Evolutionary conservation across 768 basidiomycete genomes (phyloP).

Genomic region (Hygrophoropsis aurantiaca): DNA sequence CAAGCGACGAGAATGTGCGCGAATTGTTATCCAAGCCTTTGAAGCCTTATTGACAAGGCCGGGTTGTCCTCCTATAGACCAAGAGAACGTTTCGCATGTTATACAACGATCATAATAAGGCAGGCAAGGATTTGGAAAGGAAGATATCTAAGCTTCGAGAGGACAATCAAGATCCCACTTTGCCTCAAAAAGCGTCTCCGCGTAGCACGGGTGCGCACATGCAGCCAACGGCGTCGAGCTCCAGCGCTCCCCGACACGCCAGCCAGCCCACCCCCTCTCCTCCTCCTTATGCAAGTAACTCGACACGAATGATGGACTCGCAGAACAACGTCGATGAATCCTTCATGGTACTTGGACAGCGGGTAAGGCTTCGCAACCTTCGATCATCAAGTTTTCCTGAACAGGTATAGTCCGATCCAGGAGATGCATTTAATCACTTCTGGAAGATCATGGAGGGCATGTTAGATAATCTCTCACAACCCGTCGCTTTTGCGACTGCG

Average conservation of each 20-base stretch:
- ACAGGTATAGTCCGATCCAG: conserved; percentile 64
- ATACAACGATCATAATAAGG: conserved; percentile 71
- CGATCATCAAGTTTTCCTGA: conserved; percentile 4
- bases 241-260: conserved; percentile 11
- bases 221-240: conserved; percentile 21
- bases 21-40: conserved; percentile 8
- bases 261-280: conserved; percentile 40
- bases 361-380: conserved; percentile 43
- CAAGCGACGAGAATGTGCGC: conserved; percentile 69
- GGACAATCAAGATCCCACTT: conserved; percentile 74
- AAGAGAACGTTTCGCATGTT: conserved; percentile 77
- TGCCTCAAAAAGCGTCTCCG: conserved; percentile 59
- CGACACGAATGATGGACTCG: conserved; percentile 43
- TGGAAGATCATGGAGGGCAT: conserved; percentile 88
- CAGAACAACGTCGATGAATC: conserved; percentile 79
- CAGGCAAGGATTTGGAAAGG: conserved; percentile 68
- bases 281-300: conserved; percentile 43
- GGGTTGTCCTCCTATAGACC: conserved; percentile 45
- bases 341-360: conserved; percentile 84
- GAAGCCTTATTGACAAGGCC: conserved; percentile 8
- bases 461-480: conserved; percentile 82
- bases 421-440: conserved; percentile 86
- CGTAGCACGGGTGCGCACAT: conserved; percentile 18
- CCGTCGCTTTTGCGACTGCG: conserved; percentile 76
- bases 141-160: conserved; percentile 69